These are phyloP conservation scores for Mrakia blollopis DNA, from an alignment of 768 basidiomycete genomes.

Conservation along the genomic window DNA sequence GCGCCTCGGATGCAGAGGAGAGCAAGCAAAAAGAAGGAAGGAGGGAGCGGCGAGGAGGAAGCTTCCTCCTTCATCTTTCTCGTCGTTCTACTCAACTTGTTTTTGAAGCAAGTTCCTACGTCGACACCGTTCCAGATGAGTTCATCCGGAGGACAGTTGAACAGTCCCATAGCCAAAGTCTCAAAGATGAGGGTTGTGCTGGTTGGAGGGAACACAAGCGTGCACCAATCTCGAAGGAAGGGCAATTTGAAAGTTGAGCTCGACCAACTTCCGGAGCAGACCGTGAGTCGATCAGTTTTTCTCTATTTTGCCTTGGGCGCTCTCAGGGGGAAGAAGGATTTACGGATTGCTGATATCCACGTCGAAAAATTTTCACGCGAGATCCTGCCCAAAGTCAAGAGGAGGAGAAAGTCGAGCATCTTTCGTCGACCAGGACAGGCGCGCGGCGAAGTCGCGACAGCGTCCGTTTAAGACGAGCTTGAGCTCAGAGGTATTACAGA, in stretches of 20 bases:
- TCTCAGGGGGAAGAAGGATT: too few relatives aligned
- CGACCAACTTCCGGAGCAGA: too few relatives aligned
- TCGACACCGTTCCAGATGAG: constrained; percentile 35
- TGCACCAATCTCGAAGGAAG: neutral
- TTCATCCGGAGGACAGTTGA: neutral
- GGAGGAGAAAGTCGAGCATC: too few relatives aligned
- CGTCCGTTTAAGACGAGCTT: neutral
- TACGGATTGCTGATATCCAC: too few relatives aligned
- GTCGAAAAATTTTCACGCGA: too few relatives aligned
- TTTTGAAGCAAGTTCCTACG: constrained; percentile 31
- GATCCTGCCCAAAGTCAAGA: too few relatives aligned
- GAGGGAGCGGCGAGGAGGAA: constrained; percentile 31
- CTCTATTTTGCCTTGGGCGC: too few relatives aligned
- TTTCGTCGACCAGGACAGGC: too few relatives aligned
- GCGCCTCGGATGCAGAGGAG: neutral
- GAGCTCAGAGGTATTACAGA: neutral
- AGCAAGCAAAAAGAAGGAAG: constrained; percentile 21
- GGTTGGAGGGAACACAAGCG: neutral
- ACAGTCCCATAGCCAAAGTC: neutral
- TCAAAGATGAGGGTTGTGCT: neutral
- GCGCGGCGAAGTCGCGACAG: neutral
- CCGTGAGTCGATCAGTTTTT: too few relatives aligned
- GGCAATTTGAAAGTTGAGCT: too few relatives aligned
- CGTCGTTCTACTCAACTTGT: constrained; percentile 16
- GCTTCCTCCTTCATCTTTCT: constrained; percentile 1